A percentile compares a stretch with the other conserved stretches of the same genome.
Evolutionary conservation across 2,329 filamentous ascomycete species (phyloP).

Genomic region (Neophaeococcomyces mojaviensis): DNA sequence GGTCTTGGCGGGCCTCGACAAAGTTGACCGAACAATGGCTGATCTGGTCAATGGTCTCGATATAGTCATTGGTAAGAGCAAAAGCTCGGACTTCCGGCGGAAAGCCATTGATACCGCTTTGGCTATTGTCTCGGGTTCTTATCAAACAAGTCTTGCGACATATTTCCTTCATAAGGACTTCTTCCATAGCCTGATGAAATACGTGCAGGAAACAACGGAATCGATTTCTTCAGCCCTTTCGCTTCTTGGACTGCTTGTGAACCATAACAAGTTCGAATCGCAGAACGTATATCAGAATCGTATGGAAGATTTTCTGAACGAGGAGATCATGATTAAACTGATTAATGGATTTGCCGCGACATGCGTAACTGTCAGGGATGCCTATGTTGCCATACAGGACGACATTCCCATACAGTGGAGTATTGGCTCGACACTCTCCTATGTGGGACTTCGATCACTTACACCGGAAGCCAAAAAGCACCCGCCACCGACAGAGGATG

Average conservation of each 20-base stretch:
- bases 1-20: constrained; percentile 78
- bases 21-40: constrained; percentile 77
- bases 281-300: constrained; percentile 92
- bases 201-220: constrained; percentile 50
- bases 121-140: constrained; percentile 83
- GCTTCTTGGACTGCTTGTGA: constrained; percentile 77
- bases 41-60: constrained; percentile 83
- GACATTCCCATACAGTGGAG: constrained; percentile 88
- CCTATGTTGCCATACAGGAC: constrained; percentile 80
- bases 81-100: constrained; percentile 62
- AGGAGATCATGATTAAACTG: constrained; percentile 74
- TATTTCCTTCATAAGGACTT: constrained; percentile 93
- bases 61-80: constrained; percentile 69
- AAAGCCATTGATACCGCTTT: constrained; percentile 76
- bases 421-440: constrained; percentile 68
- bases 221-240: constrained; percentile 68
- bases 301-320: constrained; percentile 92
- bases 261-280: constrained; percentile 99
- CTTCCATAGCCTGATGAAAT: constrained; percentile 86
- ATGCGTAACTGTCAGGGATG: constrained; percentile 59
- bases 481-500: constrained; percentile 60
- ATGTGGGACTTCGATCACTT: constrained; percentile 75
- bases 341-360: constrained; percentile 67
- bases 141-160: constrained; percentile 86
- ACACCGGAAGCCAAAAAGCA: constrained; percentile 59